Percentiles rank a stretch among this genome's conserved stretches.
These are phyloP conservation scores for Blastobotrys aristatus DNA, from an alignment of 1,139 yeast genomes.

Conservation along the genomic window DNA sequence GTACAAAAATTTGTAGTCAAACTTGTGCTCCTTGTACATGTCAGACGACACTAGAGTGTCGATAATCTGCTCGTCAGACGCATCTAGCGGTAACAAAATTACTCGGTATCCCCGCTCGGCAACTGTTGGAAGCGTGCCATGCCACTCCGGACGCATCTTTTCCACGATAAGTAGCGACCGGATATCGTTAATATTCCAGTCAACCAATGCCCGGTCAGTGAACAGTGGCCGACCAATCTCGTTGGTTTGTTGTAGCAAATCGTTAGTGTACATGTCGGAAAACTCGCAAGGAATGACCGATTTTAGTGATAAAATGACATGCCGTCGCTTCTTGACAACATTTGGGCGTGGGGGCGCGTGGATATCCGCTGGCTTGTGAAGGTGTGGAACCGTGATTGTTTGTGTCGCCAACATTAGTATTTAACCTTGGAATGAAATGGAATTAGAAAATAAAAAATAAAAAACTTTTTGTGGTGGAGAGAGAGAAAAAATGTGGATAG, in stretches of 20 bases:
- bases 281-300: conserved; percentile 46
- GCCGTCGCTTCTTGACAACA: conserved; percentile 1
- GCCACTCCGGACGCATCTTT: conserved; percentile 49
- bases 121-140: conserved; percentile 44
- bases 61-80: conserved; percentile 46
- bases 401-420: no score
- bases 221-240: conserved; percentile 55
- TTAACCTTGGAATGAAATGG: no score
- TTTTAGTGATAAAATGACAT: conserved; percentile 22
- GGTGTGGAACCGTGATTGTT: no score
- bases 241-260: conserved; percentile 36
- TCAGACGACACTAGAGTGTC: conserved; percentile 49
- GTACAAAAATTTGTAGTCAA: conserved; percentile 46
- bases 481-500: no score
- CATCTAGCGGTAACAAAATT: conserved; percentile 45
- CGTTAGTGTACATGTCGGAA: conserved; percentile 52
- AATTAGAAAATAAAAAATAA: no score
- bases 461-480: no score
- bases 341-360: no score
- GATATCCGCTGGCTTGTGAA: no score
- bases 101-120: conserved; percentile 38
- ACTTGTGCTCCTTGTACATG: conserved; percentile 53
- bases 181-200: conserved; percentile 64
- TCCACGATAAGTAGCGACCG: conserved; percentile 54
- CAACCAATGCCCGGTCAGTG: conserved; percentile 53